phyloP scores from a whole-genome alignment of 1,284 basidiomycete species.

The Moniliophthora roreri region DNA sequence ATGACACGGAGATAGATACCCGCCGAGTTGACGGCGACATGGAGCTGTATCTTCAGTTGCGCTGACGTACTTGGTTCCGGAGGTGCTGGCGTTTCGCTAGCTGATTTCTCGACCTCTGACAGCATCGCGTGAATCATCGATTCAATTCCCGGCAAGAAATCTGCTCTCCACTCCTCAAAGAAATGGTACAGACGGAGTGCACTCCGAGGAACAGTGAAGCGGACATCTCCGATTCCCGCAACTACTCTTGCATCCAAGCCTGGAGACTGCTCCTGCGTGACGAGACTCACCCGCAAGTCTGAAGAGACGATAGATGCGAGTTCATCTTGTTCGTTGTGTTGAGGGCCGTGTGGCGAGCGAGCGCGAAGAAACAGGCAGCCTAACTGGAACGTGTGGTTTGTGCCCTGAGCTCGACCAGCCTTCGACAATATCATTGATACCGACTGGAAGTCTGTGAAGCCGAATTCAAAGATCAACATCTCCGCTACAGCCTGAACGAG shows the following conservation, averaged over 20 bases:
- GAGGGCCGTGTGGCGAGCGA: conserved; percentile 42
- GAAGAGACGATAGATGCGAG: conserved; percentile 57
- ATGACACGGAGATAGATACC: conserved; percentile 73
- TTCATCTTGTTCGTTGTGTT: conserved; percentile 46
- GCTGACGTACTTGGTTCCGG: conserved; percentile 26
- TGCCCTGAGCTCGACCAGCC: conserved; percentile 35
- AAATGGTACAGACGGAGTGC: conserved; percentile 76
- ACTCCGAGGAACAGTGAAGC: conserved; percentile 72
- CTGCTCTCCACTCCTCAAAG: conserved; percentile 75
- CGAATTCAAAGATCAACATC: conserved; percentile 46
- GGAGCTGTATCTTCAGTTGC: conserved; percentile 43
- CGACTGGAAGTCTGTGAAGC: conserved; percentile 38
- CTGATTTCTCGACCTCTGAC: conserved; percentile 53
- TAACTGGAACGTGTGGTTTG: conserved; percentile 49
- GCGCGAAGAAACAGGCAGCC: conserved; percentile 55
- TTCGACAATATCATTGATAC: conserved; percentile 35
- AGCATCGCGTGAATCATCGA: conserved; percentile 63
- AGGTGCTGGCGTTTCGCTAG: conserved; percentile 29
- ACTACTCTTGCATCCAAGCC: conserved; percentile 42
- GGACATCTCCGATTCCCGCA: conserved; percentile 43
- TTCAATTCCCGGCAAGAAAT: conserved; percentile 73
- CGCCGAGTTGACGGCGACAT: conserved; percentile 47
- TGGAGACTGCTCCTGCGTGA: conserved; percentile 42
- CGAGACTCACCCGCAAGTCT: conserved; percentile 42
- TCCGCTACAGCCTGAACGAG: conserved; percentile 52